A percentile compares a stretch with the other conserved stretches of the same genome.
Evolutionary conservation across 306 rosid species (phyloP).

Genomic region (Sechiopsis laciniata): DNA sequence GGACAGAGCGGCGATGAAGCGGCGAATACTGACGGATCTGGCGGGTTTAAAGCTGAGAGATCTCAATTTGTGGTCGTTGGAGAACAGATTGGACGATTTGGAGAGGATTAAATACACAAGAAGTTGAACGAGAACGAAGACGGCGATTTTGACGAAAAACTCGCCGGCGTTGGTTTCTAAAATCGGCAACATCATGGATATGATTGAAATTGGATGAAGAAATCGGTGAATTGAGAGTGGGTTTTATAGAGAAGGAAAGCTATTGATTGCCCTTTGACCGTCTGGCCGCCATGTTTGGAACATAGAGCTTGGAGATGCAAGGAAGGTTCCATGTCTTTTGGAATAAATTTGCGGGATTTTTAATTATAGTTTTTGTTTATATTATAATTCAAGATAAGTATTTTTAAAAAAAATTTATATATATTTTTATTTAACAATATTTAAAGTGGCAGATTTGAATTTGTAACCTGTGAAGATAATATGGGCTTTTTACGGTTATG

Average conservation of each 20-base stretch:
- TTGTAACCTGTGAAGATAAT: too few species aligned
- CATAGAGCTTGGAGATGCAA: neutral
- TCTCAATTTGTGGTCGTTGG: conserved; percentile 35
- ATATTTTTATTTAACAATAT: too few species aligned
- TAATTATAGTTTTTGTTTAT: too few species aligned
- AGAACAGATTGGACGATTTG: conserved; percentile 69
- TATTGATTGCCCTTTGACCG: neutral
- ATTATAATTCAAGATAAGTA: too few species aligned
- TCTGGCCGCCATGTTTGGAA: conserved; percentile 16
- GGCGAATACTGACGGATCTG: conserved; percentile 57
- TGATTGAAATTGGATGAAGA: neutral
- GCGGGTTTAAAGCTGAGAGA: conserved; percentile 60
- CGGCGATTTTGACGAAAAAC: conserved; percentile 46
- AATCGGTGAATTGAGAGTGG: neutral
- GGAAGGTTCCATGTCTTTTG: neutral
- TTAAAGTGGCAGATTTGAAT: too few species aligned
- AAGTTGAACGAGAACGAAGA: conserved; percentile 58
- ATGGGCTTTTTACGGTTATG: too few species aligned
- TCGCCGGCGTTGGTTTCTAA: conserved; percentile 47
- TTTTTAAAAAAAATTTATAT: too few species aligned
- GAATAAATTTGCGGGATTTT: too few species aligned
- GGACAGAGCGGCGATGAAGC: conserved; percentile 54
- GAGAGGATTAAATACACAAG: conserved; percentile 77
- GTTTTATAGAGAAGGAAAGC: neutral
- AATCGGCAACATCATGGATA: neutral